Conservation (phyloP, 192 early-diverging fungal species). For the Coemansia interrupta region DNA sequence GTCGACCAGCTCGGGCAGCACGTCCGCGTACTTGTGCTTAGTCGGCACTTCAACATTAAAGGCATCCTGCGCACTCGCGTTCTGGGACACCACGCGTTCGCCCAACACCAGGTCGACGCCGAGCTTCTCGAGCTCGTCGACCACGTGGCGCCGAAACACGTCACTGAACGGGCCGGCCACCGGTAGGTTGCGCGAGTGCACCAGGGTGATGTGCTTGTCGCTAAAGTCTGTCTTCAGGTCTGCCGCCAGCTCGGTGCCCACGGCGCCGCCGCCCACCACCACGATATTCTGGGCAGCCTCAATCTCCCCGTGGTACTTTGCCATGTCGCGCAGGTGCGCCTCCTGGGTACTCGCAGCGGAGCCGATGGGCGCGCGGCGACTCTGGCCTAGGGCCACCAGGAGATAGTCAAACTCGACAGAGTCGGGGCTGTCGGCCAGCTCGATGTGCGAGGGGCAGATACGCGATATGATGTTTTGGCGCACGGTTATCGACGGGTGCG, state of each 20-base stretch:
- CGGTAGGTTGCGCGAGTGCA: constrained; percentile 57
- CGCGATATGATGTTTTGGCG: constrained; percentile 25
- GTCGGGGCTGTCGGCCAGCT: constrained; percentile 25
- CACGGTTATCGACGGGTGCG: constrained; percentile 30
- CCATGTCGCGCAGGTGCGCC: constrained; percentile 29
- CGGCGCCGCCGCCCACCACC: constrained; percentile 71
- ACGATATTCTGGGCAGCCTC: constrained; percentile 56
- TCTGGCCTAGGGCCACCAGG: constrained; percentile 36
- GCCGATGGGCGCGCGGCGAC: constrained; percentile 36
- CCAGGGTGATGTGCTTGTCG: constrained; percentile 35
- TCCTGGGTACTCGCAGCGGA: constrained; percentile 21
- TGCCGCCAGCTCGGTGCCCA: constrained; percentile 71
- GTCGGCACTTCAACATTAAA: no score
- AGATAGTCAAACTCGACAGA: constrained; percentile 44
- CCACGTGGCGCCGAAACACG: constrained; percentile 51
- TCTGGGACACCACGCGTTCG: constrained; percentile 48
- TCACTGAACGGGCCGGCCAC: constrained; percentile 53
- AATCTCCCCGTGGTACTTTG: constrained; percentile 26
- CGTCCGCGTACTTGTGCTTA: constrained; percentile 20
- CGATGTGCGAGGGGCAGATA: constrained; percentile 24
- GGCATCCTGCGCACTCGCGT: constrained; percentile 7
- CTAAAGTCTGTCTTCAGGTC: constrained; percentile 55
- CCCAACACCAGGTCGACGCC: constrained; percentile 53
- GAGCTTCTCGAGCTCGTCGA: constrained; percentile 39
- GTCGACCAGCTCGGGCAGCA: constrained; percentile 48